Percentiles rank a stretch among this genome's conserved stretches.
Conservation (phyloP, 75 land plant species). For the Ceratopteris richardii region DNA sequence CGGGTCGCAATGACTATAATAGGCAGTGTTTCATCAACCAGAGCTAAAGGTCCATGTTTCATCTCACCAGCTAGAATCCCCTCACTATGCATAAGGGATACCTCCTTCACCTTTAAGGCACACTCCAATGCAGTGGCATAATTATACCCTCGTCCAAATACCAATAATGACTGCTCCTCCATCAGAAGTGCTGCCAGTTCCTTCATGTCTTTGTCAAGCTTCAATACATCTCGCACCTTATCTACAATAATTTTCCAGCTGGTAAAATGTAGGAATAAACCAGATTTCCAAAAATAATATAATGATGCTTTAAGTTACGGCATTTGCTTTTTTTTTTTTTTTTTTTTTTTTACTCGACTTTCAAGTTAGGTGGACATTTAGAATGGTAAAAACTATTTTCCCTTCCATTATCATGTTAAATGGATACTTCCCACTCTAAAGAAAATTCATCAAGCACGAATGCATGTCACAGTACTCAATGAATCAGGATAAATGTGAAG, state of each 20-base stretch:
- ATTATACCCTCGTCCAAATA: slow-evolving; percentile 96
- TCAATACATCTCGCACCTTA: slow-evolving; percentile 73
- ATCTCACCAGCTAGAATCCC: slow-evolving; percentile 99
- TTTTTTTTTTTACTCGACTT: no score
- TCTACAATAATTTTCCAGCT: slow-evolving; percentile 28
- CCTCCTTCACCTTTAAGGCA: slow-evolving; percentile 96
- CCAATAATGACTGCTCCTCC: slow-evolving; percentile 77
- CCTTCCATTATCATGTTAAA: no score
- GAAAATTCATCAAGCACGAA: no score
- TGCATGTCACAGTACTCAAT: no score
- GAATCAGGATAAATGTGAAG: no score
- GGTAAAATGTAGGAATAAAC: neutral
- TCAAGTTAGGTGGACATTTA: no score
- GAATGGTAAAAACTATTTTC: no score
- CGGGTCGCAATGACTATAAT: slow-evolving; percentile 89
- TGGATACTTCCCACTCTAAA: no score
- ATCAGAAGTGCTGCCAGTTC: slow-evolving; percentile 79
- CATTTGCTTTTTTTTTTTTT: neutral
- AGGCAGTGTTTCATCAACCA: slow-evolving; percentile 95
- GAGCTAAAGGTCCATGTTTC: slow-evolving; percentile 96
- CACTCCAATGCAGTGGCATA: slow-evolving; percentile 98
- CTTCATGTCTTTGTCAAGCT: slow-evolving; percentile 88
- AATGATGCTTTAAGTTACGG: neutral
- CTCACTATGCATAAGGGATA: slow-evolving; percentile 96
- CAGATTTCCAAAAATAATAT: neutral